Conservation (phyloP, 2,329 filamentous ascomycete genomes). For the Herpomyces periplanetae region DNA sequence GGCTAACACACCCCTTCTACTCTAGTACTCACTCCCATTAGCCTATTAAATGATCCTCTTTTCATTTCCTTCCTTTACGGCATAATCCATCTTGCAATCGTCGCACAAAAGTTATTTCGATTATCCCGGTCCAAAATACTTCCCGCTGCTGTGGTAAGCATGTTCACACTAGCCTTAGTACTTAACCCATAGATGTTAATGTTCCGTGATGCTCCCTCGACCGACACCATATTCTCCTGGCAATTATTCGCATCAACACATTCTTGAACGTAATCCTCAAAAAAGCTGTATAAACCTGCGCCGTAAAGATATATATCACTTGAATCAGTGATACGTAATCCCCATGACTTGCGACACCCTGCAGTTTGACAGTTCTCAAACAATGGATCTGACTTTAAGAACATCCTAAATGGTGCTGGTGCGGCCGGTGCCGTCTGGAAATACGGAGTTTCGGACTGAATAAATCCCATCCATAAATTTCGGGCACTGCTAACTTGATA, state of each 20-base stretch:
- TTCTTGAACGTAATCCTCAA: constrained; percentile 33
- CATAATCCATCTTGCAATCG: constrained; percentile 17
- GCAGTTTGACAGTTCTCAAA: constrained; percentile 18
- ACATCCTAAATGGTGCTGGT: constrained; percentile 18
- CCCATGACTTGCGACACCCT: constrained; percentile 31
- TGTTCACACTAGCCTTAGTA: constrained; percentile 33
- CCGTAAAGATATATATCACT: constrained; percentile 26
- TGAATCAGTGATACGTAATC: constrained; percentile 26
- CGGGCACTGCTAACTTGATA: constrained; percentile 42
- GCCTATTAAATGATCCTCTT: no score
- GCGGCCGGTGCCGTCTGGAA: constrained; percentile 49
- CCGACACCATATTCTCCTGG: constrained; percentile 34
- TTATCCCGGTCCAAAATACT: constrained; percentile 18
- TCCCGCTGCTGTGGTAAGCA: constrained; percentile 24
- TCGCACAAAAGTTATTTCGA: constrained; percentile 21
- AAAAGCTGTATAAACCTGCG: constrained; percentile 41
- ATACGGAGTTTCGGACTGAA: constrained; percentile 70
- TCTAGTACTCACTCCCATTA: no score
- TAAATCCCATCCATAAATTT: constrained; percentile 40
- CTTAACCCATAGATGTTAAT: constrained; percentile 25
- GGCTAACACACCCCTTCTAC: no score
- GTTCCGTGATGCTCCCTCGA: constrained; percentile 17
- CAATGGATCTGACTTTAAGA: constrained; percentile 24
- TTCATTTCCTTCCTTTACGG: no score
- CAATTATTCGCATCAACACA: constrained; percentile 27